Evolutionary conservation across 1,284 basidiomycete genomes (phyloP), one percentile per base, ranked within the genome.

Genomic region (Malassezia pachydermatis): DNA sequence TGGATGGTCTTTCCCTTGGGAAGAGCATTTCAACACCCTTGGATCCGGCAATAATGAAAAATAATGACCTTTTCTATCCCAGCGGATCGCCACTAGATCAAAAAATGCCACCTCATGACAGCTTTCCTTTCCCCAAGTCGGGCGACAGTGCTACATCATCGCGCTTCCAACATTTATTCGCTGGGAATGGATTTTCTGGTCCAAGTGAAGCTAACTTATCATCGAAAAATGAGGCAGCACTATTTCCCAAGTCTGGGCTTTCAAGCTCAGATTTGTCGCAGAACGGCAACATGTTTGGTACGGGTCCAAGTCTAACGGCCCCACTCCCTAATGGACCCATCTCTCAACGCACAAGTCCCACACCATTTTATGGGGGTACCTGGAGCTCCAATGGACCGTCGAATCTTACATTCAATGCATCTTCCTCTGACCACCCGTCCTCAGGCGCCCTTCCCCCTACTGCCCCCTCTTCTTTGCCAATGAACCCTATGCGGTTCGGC

Each of bases 401-500:
- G n/a, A n/a, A n/a, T n/a, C n/a, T n/a, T n/a, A n/a, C n/a, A n/a
- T n/a, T n/a, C n/a, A n/a, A n/a, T n/a, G n/a, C n/a, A n/a, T n/a
- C n/a, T n/a, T n/a, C n/a, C n/a, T n/a, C n/a, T 10, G 14, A 4
- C 36, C 36, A 11, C 3, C 36, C 36, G 36, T 24, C 14, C 36
- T 14, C 36, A n/a, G n/a, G n/a, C n/a, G n/a, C n/a, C n/a, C n/a
- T n/a, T n/a, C n/a, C n/a, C n/a, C n/a, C n/a, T n/a, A n/a, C n/a
- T n/a, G n/a, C n/a, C 34, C 41, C 41, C 5, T 29, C 29, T 7
- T 13, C 17, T 3, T 16, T 43, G 28, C 41, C 41, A 2, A 25
- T 28, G 29, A 43, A 32, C 20, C 47, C 47, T 14, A 33, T 52
- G 9, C 44, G 43, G 5, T 52, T 52, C 23, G 45, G 39, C 4